Evolutionary conservation across 768 basidiomycete species (phyloP).

Genomic region (Leccinum barrowsii): DNA sequence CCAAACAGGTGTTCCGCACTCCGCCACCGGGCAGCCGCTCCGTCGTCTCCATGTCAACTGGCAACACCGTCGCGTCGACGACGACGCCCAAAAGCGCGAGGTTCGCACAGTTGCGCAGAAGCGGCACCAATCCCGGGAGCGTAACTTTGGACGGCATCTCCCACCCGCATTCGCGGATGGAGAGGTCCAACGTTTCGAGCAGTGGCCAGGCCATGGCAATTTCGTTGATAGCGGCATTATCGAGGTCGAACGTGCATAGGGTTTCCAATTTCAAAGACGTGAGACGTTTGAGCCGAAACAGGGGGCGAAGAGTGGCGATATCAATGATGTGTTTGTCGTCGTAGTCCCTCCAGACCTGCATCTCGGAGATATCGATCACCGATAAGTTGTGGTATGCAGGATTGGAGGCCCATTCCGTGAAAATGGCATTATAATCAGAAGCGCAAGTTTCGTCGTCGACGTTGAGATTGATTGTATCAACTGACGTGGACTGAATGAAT

Average conservation of each 20-base stretch:
- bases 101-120: constrained; percentile 23
- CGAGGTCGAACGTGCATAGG: constrained; percentile 25
- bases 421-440: constrained; percentile 22
- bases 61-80: constrained; percentile 25
- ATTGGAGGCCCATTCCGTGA: constrained; percentile 21
- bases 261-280: constrained; percentile 27
- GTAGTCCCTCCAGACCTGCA: constrained; percentile 29
- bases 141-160: constrained; percentile 29
- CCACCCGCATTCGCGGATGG: constrained; percentile 30
- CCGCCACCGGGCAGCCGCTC: constrained; percentile 15
- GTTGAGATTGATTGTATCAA: constrained; percentile 33
- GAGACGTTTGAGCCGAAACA: constrained; percentile 22
- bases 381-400: constrained; percentile 24
- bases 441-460: constrained; percentile 30
- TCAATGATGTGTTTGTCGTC: constrained; percentile 31
- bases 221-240: constrained; percentile 22
- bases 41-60: neutral
- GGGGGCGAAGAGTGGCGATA: constrained; percentile 21
- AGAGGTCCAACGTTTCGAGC: constrained; percentile 27
- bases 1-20: constrained; percentile 23
- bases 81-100: constrained; percentile 26
- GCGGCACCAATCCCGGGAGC: constrained; percentile 19
- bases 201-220: constrained; percentile 27
- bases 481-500: constrained; percentile 24
- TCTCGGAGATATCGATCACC: constrained; percentile 27